Percentiles rank a stretch among this genome's conserved stretches.
Conservation (phyloP, 768 basidiomycete genomes). For the Lyophyllum semitale region DNA sequence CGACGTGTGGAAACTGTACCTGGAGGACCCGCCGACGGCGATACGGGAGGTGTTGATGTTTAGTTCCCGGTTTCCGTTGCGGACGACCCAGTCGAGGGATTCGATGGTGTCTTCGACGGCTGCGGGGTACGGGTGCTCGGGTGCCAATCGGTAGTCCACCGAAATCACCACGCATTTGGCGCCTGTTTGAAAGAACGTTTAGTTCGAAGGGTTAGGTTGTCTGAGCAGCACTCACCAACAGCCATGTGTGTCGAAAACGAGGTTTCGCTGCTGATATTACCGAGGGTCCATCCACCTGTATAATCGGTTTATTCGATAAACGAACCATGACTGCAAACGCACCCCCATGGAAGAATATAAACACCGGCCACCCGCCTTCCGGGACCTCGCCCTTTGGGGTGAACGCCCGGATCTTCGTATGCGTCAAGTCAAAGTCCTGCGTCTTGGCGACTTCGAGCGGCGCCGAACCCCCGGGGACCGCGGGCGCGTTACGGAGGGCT, state of each 20-base stretch:
- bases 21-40: constrained; percentile 75
- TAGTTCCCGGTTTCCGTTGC: constrained; percentile 47
- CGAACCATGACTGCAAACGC: constrained; percentile 10
- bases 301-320: background rate
- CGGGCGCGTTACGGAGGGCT: constrained; percentile 48
- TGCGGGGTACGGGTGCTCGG: constrained; percentile 70
- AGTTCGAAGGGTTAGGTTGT: background rate
- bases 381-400: constrained; percentile 58
- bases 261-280: constrained; percentile 60
- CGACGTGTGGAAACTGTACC: constrained; percentile 36
- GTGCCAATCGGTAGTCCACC: constrained; percentile 73
- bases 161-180: constrained; percentile 64
- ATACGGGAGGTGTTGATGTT: constrained; percentile 52
- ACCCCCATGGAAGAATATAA: constrained; percentile 80
- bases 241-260: constrained; percentile 64
- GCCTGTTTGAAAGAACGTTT: constrained; percentile 32
- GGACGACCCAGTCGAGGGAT: constrained; percentile 60
- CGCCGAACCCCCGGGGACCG: constrained; percentile 57
- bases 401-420: constrained; percentile 62
- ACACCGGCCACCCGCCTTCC: constrained; percentile 64
- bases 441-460: constrained; percentile 58
- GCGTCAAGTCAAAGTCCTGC: constrained; percentile 51
- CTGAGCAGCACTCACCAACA: constrained; percentile 41
- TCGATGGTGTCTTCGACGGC: constrained; percentile 75
- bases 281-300: constrained; percentile 77